Evolutionary conservation across 2,329 filamentous ascomycete species (phyloP).

Genomic region (Trichophyton simii): DNA sequence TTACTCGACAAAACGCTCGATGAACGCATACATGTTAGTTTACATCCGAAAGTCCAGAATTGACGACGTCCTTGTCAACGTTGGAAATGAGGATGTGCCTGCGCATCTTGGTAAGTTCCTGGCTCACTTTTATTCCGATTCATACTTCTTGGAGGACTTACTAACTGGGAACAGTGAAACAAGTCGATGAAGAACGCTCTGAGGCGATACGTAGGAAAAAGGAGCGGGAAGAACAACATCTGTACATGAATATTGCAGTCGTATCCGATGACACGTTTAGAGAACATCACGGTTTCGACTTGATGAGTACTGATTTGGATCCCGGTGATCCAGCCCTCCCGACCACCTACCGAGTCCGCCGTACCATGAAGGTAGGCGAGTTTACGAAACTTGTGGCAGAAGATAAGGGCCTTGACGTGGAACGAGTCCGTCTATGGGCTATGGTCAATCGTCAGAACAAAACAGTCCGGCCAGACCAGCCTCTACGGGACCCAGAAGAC

Average conservation of each 20-base stretch:
- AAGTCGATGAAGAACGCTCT: slow-evolving; percentile 70
- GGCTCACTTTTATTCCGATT: background rate
- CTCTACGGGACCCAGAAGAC: slow-evolving; percentile 63
- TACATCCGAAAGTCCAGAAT: slow-evolving; percentile 81
- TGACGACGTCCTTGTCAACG: slow-evolving; percentile 67
- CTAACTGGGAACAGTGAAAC: slow-evolving; percentile 43
- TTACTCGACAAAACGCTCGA: slow-evolving; percentile 53
- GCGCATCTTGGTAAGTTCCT: slow-evolving; percentile 56
- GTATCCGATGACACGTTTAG: slow-evolving; percentile 73
- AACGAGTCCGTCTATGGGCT: slow-evolving; percentile 71
- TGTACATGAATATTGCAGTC: slow-evolving; percentile 76
- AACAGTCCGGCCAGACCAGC: slow-evolving; percentile 80
- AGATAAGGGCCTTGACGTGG: slow-evolving; percentile 55
- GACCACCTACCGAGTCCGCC: slow-evolving; percentile 58
- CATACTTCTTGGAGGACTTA: slow-evolving; percentile 3
- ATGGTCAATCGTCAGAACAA: slow-evolving; percentile 99
- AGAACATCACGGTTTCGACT: slow-evolving; percentile 69
- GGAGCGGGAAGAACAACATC: slow-evolving; percentile 84
- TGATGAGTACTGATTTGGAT: slow-evolving; percentile 55
- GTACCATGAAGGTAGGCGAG: slow-evolving; percentile 62
- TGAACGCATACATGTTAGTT: slow-evolving; percentile 97
- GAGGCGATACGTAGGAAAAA: slow-evolving; percentile 64
- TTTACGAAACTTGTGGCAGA: slow-evolving; percentile 58
- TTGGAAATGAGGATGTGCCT: slow-evolving; percentile 67
- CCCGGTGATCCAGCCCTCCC: slow-evolving; percentile 57